phyloP scores from a whole-genome alignment of 495 filamentous ascomycete genomes.

The Neohortaea acidophila region DNA sequence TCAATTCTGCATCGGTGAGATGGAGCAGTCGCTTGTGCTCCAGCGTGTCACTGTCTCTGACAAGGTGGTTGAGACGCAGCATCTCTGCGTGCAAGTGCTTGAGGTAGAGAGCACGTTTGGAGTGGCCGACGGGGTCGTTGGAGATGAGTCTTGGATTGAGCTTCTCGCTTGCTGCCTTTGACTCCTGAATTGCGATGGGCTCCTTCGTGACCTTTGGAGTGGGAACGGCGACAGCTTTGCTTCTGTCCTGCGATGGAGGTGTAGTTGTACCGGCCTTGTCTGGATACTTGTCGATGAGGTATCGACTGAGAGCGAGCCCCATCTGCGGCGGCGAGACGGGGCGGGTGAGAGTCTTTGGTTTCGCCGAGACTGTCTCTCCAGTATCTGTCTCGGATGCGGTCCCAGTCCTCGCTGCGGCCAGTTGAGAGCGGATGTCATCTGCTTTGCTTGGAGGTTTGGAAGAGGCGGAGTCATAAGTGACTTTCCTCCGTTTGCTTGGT shows the following conservation, averaged over 20 bases:
- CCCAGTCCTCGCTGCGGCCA: not conserved
- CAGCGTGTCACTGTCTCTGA: constrained; percentile 35
- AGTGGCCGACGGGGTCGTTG: constrained; percentile 54
- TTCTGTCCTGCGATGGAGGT: too few relatives aligned
- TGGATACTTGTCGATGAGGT: constrained; percentile 9
- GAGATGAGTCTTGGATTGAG: constrained; percentile 63
- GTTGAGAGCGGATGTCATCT: constrained; percentile 6
- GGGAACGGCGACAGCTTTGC: too few relatives aligned
- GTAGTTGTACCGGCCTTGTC: too few relatives aligned
- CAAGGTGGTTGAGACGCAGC: constrained; percentile 47
- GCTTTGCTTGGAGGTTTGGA: constrained; percentile 13
- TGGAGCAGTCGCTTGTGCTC: constrained; percentile 39
- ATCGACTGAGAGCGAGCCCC: too few relatives aligned
- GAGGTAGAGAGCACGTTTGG: constrained; percentile 48
- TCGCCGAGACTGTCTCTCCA: too few relatives aligned
- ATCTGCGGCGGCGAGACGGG: too few relatives aligned
- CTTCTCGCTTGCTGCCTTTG: constrained; percentile 8
- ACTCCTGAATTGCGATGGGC: constrained; percentile 8
- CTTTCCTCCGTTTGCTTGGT: constrained; percentile 9
- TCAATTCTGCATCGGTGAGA: constrained; percentile 52
- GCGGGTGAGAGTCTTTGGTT: too few relatives aligned
- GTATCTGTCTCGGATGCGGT: too few relatives aligned
- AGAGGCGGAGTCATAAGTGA: constrained; percentile 11
- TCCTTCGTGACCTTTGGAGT: too few relatives aligned
- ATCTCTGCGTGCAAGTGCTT: constrained; percentile 62